Conservation (phyloP, 1,284 basidiomycete species). For the Rhodotorula sp. region DNA sequence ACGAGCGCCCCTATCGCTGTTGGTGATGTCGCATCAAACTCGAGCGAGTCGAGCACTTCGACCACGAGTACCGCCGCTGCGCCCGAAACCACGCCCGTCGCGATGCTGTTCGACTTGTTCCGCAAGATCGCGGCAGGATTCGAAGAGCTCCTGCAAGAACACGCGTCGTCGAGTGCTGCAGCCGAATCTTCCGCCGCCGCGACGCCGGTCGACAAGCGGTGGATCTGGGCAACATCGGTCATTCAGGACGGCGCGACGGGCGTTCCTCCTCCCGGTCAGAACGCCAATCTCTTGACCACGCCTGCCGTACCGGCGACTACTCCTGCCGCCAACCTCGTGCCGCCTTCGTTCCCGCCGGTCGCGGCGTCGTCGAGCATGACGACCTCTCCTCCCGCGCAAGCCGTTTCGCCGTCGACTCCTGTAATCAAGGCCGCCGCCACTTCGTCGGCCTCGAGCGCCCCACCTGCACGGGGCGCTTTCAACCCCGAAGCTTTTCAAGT, state of each 20-base stretch:
- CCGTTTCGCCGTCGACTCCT: not conserved
- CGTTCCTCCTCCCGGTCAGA: slow-evolving; percentile 21
- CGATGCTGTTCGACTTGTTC: not conserved
- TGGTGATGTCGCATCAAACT: not conserved
- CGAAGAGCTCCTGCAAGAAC: not conserved
- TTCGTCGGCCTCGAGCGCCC: not conserved
- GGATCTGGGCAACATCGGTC: slow-evolving; percentile 28
- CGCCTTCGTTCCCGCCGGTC: slow-evolving; percentile 1
- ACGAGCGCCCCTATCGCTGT: not conserved
- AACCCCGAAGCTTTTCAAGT: too few species aligned
- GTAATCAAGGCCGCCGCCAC: not conserved
- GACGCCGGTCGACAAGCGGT: slow-evolving; percentile 24
- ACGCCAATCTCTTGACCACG: slow-evolving; percentile 17
- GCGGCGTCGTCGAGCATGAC: not conserved
- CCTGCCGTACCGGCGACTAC: slow-evolving; percentile 6
- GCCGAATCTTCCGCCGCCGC: not conserved
- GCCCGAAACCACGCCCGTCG: not conserved
- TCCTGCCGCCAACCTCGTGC: slow-evolving; percentile 9
- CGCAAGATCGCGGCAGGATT: not conserved
- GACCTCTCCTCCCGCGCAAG: not conserved
- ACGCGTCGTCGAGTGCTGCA: not conserved
- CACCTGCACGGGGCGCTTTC: not conserved
- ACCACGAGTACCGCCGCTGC: too few species aligned
- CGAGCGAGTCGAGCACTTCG: not conserved
- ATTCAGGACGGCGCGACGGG: slow-evolving; percentile 29